A percentile compares a stretch with the other conserved stretches of the same genome.
Evolutionary conservation across 345 rosid genomes (phyloP).

Genomic region (Trapa incisa): DNA sequence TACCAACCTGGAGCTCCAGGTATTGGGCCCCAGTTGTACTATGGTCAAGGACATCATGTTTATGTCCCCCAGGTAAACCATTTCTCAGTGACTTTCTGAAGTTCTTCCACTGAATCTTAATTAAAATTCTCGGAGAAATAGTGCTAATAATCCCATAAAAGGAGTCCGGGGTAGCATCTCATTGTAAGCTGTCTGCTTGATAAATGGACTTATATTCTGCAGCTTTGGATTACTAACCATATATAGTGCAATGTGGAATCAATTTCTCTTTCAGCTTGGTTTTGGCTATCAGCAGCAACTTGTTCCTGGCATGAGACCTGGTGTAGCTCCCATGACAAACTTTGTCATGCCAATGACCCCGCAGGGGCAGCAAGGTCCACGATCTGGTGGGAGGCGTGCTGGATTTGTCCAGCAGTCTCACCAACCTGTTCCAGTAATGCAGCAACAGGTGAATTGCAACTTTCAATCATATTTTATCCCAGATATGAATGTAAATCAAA

Average conservation of each 20-base stretch:
- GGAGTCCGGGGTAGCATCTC: no score
- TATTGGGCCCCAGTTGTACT: constrained; percentile 67
- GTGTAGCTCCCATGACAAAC: constrained; percentile 59
- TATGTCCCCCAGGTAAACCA: constrained; percentile 59
- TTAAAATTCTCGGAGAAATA: no score
- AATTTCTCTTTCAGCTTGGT: constrained; percentile 46
- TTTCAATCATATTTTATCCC: background rate
- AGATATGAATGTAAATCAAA: background rate
- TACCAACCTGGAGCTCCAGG: constrained; percentile 76
- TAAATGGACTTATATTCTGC: constrained; percentile 32
- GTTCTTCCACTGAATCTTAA: no score
- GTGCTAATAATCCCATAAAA: no score
- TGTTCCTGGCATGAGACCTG: constrained; percentile 87
- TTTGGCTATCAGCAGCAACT: constrained; percentile 93
- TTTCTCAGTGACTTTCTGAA: no score
- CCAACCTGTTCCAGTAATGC: constrained; percentile 71
- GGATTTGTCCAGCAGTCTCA: constrained; percentile 65
- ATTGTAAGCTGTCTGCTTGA: no score
- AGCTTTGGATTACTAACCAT: background rate
- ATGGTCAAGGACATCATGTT: constrained; percentile 78
- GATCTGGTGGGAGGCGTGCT: constrained; percentile 61
- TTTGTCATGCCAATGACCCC: constrained; percentile 87
- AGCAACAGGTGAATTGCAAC: constrained; percentile 46
- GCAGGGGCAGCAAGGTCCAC: constrained; percentile 81
- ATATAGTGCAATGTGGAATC: background rate